phyloP scores from a whole-genome alignment of 495 filamentous ascomycete species.

The Aspergillus campestris region DNA sequence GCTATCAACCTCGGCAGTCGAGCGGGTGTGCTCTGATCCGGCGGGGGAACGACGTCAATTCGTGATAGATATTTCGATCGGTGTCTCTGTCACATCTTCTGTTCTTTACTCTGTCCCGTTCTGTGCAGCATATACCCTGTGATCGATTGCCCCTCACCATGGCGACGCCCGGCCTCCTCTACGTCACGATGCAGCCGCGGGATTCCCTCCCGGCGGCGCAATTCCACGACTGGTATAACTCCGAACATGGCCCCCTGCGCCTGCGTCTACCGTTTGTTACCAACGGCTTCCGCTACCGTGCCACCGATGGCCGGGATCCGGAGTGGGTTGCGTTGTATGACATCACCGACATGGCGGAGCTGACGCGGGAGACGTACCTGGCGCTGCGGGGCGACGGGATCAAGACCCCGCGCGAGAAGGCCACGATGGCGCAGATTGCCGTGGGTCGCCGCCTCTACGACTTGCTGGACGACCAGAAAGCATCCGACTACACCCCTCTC shows the following conservation, averaged over 20 bases:
- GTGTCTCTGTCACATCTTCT: too few species aligned
- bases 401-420: constrained; percentile 63
- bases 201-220: constrained; percentile 52
- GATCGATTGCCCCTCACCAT: constrained; percentile 14
- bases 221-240: constrained; percentile 90
- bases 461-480: constrained; percentile 45
- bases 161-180: constrained; percentile 55
- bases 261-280: constrained; percentile 62
- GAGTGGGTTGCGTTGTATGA: constrained; percentile 76
- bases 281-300: constrained; percentile 72
- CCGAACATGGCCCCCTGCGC: constrained; percentile 73
- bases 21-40: too few species aligned
- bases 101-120: neutral
- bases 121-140: neutral
- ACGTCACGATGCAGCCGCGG: constrained; percentile 70
- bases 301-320: constrained; percentile 48
- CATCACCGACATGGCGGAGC: constrained; percentile 60
- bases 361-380: constrained; percentile 58
- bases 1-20: too few species aligned
- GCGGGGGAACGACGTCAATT: too few species aligned
- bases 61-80: too few species aligned
- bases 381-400: constrained; percentile 53
- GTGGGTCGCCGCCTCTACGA: constrained; percentile 64
- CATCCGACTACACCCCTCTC: constrained; percentile 44
- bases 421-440: constrained; percentile 65